Evolutionary conservation across 208 protist genomes (phyloP).

Genomic region (Angomonas deanei): DNA sequence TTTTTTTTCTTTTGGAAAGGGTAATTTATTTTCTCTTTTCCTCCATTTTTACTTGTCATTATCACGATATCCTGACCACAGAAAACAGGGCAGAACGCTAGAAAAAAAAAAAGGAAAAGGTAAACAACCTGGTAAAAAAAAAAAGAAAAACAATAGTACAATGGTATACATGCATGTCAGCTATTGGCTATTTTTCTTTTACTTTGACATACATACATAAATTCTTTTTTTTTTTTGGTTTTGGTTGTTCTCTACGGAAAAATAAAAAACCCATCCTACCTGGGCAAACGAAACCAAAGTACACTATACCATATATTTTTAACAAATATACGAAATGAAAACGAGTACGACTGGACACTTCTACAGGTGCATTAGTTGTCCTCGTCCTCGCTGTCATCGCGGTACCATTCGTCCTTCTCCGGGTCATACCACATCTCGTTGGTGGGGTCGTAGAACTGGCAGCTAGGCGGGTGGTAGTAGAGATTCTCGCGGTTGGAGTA

Average conservation of each 20-base stretch:
- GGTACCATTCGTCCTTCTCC: conserved; percentile 86
- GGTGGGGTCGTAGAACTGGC: conserved; percentile 86
- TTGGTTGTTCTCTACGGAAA: conserved; percentile 7
- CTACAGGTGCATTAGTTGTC: no score
- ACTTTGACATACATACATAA: background rate
- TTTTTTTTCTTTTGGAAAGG: background rate
- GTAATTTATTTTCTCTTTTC: conserved; percentile 3
- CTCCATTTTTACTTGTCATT: background rate
- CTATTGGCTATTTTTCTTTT: no score
- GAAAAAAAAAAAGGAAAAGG: conserved; percentile 13
- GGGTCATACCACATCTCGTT: conserved; percentile 90
- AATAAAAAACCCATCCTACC: no score
- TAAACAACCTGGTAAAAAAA: conserved; percentile 2
- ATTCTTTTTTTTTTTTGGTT: conserved; percentile 3
- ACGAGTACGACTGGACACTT: no score
- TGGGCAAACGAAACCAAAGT: no score
- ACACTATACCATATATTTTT: background rate
- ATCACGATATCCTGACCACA: background rate
- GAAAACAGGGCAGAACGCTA: background rate
- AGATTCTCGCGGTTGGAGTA: conserved; percentile 82
- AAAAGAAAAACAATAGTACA: background rate
- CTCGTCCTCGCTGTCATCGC: conserved; percentile 36
- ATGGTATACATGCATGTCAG: no score
- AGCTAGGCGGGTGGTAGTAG: conserved; percentile 87
- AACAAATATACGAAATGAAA: background rate